A percentile compares a stretch with the other conserved stretches of the same genome.
phyloP scores from a whole-genome alignment of 805 yeast species.

The Pichia cephalocereana region DNA sequence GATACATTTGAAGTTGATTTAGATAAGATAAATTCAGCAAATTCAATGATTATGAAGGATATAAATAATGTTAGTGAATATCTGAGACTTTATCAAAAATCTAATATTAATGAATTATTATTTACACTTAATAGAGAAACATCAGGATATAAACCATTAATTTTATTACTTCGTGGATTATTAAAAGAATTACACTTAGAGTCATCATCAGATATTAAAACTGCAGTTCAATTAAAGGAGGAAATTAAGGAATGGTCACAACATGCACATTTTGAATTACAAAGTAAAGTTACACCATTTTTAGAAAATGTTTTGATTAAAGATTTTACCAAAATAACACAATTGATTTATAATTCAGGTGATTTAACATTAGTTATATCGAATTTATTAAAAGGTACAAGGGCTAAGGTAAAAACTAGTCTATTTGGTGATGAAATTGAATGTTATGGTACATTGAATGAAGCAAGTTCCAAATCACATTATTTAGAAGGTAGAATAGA shows the following conservation, averaged over 20 bases:
- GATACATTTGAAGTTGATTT: slow-evolving; percentile 16
- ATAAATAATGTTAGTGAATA: slow-evolving; percentile 20
- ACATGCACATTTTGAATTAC: slow-evolving; percentile 27
- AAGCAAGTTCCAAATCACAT: slow-evolving; percentile 19
- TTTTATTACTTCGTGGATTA: slow-evolving; percentile 18
- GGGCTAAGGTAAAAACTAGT: slow-evolving; percentile 17
- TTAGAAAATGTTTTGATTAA: slow-evolving; percentile 19
- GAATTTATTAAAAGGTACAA: slow-evolving; percentile 19
- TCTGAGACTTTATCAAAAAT: slow-evolving; percentile 19
- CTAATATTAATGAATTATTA: slow-evolving; percentile 21
- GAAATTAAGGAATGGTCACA: slow-evolving; percentile 27
- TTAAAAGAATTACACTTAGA: slow-evolving; percentile 13
- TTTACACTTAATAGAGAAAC: slow-evolving; percentile 22
- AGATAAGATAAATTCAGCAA: slow-evolving; percentile 20
- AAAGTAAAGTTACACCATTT: slow-evolving; percentile 24
- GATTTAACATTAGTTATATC: slow-evolving; percentile 24
- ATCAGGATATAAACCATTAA: slow-evolving; percentile 22
- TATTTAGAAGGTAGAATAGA: slow-evolving; percentile 26
- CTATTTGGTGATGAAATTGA: slow-evolving; percentile 17
- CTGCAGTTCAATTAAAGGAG: slow-evolving; percentile 8
- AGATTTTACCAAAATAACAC: slow-evolving; percentile 22
- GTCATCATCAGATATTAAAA: not conserved
- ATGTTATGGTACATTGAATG: slow-evolving; percentile 24
- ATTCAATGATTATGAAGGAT: slow-evolving; percentile 20
- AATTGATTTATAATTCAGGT: slow-evolving; percentile 25